These are phyloP conservation scores for Lecanoromycetidae sp. DNA, from an alignment of 2,329 filamentous ascomycete species.

Conservation along the genomic window DNA sequence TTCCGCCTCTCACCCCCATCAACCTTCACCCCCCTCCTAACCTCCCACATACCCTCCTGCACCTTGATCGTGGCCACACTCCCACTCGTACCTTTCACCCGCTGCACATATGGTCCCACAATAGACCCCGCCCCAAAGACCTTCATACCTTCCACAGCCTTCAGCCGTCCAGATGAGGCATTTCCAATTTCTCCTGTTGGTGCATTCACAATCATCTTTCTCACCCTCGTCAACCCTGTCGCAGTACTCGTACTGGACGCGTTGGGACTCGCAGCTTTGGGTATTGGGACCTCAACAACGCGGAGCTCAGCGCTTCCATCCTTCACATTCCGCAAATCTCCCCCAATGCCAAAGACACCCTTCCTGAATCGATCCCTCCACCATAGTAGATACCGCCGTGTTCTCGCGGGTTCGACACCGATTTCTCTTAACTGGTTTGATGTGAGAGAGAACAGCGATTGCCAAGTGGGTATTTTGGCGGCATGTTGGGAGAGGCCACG, in stretches of 20 bases:
- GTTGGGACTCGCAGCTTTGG: background rate
- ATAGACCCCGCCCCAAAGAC: conserved; percentile 60
- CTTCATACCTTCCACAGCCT: conserved; percentile 51
- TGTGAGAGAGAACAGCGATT: conserved; percentile 71
- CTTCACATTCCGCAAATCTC: conserved; percentile 65
- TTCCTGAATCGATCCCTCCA: conserved; percentile 79
- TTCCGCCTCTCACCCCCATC: conserved; percentile 89
- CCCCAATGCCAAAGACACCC: conserved; percentile 67
- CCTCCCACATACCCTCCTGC: conserved; percentile 87
- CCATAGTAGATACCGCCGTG: conserved; percentile 68
- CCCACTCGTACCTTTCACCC: conserved; percentile 49
- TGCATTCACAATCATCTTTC: conserved; percentile 49
- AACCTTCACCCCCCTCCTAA: conserved; percentile 75
- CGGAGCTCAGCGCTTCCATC: conserved; percentile 47
- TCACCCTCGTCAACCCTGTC: conserved; percentile 26
- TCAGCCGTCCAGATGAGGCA: conserved; percentile 35
- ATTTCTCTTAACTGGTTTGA: conserved; percentile 68
- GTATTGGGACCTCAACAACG: conserved; percentile 43
- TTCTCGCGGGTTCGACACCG: conserved; percentile 74
- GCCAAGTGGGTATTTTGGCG: conserved; percentile 81
- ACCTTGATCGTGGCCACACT: conserved; percentile 54
- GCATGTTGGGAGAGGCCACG: conserved; percentile 72
- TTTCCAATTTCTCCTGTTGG: conserved; percentile 30
- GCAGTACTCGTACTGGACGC: background rate
- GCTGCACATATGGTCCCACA: conserved; percentile 60